Percentiles rank a stretch among this genome's conserved stretches.
phyloP scores from a whole-genome alignment of 2,329 filamentous ascomycete genomes.

The Aspergillus awamori region DNA sequence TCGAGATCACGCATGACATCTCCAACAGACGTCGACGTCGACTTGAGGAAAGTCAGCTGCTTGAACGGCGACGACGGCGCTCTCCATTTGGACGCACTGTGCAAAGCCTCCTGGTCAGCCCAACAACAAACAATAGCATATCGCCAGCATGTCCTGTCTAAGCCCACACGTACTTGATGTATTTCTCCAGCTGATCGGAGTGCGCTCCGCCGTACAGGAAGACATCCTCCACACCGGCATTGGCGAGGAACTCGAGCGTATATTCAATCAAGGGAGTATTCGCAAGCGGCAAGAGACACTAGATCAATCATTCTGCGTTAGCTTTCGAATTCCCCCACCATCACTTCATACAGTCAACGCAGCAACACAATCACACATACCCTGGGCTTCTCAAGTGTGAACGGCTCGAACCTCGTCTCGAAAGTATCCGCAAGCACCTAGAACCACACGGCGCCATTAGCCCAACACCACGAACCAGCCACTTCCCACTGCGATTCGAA shows the following conservation, averaged over 20 bases:
- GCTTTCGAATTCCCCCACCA: not conserved
- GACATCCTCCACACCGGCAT: slow-evolving; percentile 92
- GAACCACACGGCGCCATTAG: slow-evolving; percentile 15
- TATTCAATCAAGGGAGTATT: slow-evolving; percentile 97
- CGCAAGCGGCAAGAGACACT: slow-evolving; percentile 91
- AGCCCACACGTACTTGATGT: slow-evolving; percentile 62
- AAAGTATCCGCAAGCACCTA: slow-evolving; percentile 93
- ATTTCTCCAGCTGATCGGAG: slow-evolving; percentile 81
- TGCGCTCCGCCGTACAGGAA: slow-evolving; percentile 90
- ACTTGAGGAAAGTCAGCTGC: slow-evolving; percentile 80
- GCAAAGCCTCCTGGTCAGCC: slow-evolving; percentile 8
- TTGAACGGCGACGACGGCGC: slow-evolving; percentile 77
- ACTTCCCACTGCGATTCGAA: not conserved
- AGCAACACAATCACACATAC: slow-evolving; percentile 53
- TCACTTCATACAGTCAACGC: not conserved
- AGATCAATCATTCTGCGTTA: slow-evolving; percentile 10
- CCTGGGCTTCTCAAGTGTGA: slow-evolving; percentile 84
- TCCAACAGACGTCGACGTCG: slow-evolving; percentile 82
- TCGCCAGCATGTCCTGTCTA: not conserved
- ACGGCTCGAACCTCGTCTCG: slow-evolving; percentile 86
- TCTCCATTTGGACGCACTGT: slow-evolving; percentile 71
- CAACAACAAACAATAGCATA: not conserved
- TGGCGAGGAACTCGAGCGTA: slow-evolving; percentile 92
- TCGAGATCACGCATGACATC: slow-evolving; percentile 95
- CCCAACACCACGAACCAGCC: not conserved